Evolutionary conservation across 2,329 filamentous ascomycete genomes (phyloP), one percentile per base, ranked within the genome.

Genomic region (Talaromyces piceae): DNA sequence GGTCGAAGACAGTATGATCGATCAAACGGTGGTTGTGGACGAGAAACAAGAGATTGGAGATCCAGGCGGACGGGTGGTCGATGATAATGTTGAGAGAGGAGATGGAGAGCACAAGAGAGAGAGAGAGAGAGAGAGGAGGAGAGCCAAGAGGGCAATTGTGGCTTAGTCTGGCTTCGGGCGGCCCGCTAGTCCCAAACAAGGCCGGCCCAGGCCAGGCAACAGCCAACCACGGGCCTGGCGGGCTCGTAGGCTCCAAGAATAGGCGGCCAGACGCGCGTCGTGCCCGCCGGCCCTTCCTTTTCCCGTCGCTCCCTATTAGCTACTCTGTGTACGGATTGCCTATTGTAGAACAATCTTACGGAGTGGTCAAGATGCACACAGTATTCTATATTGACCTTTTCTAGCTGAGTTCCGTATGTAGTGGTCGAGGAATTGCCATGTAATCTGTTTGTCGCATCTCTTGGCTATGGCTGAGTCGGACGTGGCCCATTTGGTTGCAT

Each of bases 181-280:
- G 39, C 8, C 9, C 22, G 39, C 11, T 25, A 25, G 23, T 12
- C 11, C 22, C 20, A n/a, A 43, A n/a, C 39, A 13, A 13, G 16
- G 12, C 31, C 11, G 12, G 31, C 11, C 31, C 16, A 18, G 31
- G 5, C 16, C 20, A 1, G 39, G 20, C 39, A 12, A 7, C 13
- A 30, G 28, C 28, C 28, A 7, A 7, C 28, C 28, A 7, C 18
- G 37, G 37, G 37, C 37, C 37, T 41, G 18, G 37, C 37, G 6
- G 7, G 8, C 7, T 6, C 20, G 13, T 41, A 46, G 44, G 44
- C 44, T 46, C 44, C 44, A 20, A 46, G 44, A 46, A 46, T 46
- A 46, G 44, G 25, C 20, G 7, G 20, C 13, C 25, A 30, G 33
- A 28, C 27, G 44, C 44, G 44, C 44, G 44, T 46, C 44, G n/a